Base-by-base conservation (phyloP, 768 basidiomycete genomes). In the Russula sp. region DNA sequence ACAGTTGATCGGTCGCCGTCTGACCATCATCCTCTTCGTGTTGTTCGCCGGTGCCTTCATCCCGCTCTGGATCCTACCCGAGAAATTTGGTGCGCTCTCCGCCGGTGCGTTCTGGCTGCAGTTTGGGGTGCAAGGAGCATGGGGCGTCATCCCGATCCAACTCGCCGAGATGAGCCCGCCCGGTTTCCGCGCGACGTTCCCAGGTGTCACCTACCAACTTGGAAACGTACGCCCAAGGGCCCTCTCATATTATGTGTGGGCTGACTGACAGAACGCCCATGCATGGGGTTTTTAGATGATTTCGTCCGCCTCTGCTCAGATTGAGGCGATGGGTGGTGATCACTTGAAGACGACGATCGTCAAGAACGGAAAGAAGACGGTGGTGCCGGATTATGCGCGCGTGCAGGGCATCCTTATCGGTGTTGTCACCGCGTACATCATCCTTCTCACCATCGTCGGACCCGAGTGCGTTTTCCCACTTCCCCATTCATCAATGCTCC, bases 401-500 rank as follows among this genome's bases (percentile, higher is more conserved):
- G 89, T 90, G 2, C 89, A 92, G 75, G 90, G 89, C 42, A 93
- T 98, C 69, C 78, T 98, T 22, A 87, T 98, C 52, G 94, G 93
- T 7, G 80, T 81, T n/a, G 87, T 97, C 18, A 78, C 89, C 0
- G 86, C 83, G 0, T 95, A 87, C 66, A 83, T 91, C 48, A 73
- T 96, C 45, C 16, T 93, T 69, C 79, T 90, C 68, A 86, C 86
- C 14, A 75, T 93, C 64, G 71, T 96, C 58, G 94, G 93, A 2
- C 87, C 89, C 1, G 86, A 87, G 86, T 86, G 66, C 59, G 87
- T 80, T 10, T 22, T 14, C 9, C 38, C 11, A 5, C 13, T n/a
- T n/a, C n/a, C n/a, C 42, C 1, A 7, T 16, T 11, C 14, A 7
- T 10, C 10, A 18, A 9, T 20, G n/a, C 25, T 29, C 25, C 25